phyloP scores from a whole-genome alignment of 176 grass and related monocot genomes.

The Aegilops umbellulata region DNA sequence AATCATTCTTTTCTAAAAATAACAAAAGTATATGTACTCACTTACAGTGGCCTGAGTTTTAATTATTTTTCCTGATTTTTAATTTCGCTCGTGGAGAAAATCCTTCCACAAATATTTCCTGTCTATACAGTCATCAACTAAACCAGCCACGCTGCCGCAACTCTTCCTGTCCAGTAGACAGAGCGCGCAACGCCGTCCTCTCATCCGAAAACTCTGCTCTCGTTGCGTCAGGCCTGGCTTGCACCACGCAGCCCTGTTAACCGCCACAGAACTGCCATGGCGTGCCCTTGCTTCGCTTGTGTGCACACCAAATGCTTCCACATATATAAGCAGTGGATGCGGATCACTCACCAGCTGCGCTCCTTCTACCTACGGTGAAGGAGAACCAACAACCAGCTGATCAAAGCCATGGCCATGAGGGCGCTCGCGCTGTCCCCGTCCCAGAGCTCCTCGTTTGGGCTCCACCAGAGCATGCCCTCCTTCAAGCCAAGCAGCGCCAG shows the following conservation, averaged over 20 bases:
- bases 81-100: background rate
- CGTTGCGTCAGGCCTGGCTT: slow-evolving; percentile 48
- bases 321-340: slow-evolving; percentile 10
- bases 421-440: slow-evolving; percentile 50
- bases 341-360: background rate
- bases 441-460: slow-evolving; percentile 46
- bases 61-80: background rate
- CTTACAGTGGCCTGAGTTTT: background rate
- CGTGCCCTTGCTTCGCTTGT: background rate
- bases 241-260: slow-evolving; percentile 58
- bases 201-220: slow-evolving; percentile 26
- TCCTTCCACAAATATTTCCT: background rate
- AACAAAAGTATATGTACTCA: too few species aligned
- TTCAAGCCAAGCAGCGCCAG: slow-evolving; percentile 12
- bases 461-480: slow-evolving; percentile 1
- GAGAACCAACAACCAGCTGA: background rate
- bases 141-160: slow-evolving; percentile 20
- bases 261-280: slow-evolving; percentile 35
- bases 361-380: slow-evolving; percentile 6
- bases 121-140: background rate
- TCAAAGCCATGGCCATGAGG: slow-evolving; percentile 56
- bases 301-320: background rate
- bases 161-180: slow-evolving; percentile 41
- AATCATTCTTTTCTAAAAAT: too few species aligned
- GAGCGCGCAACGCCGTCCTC: background rate